Evolutionary conservation across 768 basidiomycete species (phyloP).

Genomic region (Sporobolomyces phaffii): DNA sequence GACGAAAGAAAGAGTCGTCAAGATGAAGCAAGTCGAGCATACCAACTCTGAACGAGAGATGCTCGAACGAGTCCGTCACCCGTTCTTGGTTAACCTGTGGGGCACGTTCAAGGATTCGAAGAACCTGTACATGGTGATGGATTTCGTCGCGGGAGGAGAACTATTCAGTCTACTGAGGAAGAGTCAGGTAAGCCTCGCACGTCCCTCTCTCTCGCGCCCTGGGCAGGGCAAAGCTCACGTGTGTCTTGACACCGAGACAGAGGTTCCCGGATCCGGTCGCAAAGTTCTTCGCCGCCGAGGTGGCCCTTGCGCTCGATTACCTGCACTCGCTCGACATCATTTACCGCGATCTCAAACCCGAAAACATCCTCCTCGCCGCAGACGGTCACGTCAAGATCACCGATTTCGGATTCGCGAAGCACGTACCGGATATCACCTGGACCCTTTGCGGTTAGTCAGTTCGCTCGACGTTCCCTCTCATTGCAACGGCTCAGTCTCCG

Average conservation of each 20-base stretch:
- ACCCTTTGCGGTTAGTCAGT: constrained; percentile 65
- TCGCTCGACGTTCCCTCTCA: neutral
- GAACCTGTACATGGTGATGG: constrained; percentile 95
- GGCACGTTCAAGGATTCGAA: constrained; percentile 87
- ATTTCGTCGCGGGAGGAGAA: constrained; percentile 69
- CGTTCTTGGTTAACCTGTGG: constrained; percentile 93
- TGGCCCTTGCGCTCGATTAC: constrained; percentile 89
- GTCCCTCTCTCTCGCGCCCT: neutral
- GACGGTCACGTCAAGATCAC: constrained; percentile 86
- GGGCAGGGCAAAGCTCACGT: neutral
- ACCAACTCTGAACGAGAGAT: constrained; percentile 96
- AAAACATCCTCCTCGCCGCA: constrained; percentile 43
- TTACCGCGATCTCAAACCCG: constrained; percentile 93
- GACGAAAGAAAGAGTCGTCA: constrained; percentile 48
- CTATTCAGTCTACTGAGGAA: constrained; percentile 85
- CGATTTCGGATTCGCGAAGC: constrained; percentile 92
- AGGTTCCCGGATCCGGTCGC: constrained; percentile 96
- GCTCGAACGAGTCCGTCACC: constrained; percentile 75
- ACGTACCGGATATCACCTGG: constrained; percentile 97
- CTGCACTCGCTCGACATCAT: constrained; percentile 96
- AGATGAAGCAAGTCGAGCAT: constrained; percentile 91
- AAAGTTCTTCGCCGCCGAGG: constrained; percentile 93
- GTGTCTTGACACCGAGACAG: constrained; percentile 48
- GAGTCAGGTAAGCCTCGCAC: constrained; percentile 34
- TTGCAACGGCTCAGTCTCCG: neutral